These are phyloP conservation scores for Stemphylium beticola DNA, from an alignment of 2,329 filamentous ascomycete genomes.

Conservation along the genomic window DNA sequence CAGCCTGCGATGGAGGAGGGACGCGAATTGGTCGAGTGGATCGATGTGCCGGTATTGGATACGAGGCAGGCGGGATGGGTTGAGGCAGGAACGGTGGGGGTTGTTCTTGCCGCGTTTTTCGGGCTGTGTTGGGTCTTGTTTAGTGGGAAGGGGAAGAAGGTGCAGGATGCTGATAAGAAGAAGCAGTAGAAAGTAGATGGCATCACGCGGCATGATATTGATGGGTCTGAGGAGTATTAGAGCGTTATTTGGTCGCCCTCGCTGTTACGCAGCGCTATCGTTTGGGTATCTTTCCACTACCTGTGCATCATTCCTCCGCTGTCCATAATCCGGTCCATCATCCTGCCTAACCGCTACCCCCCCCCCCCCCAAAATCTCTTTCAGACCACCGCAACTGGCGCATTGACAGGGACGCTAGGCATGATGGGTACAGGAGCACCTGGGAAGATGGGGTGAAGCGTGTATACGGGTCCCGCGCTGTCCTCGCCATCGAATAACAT, in stretches of 20 bases:
- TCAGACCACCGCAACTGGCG: slow-evolving; percentile 25
- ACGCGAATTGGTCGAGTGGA: slow-evolving; percentile 34
- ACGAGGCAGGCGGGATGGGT: slow-evolving; percentile 45
- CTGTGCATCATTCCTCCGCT: background rate
- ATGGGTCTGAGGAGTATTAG: background rate
- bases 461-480: slow-evolving; percentile 79
- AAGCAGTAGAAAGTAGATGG: slow-evolving; percentile 22
- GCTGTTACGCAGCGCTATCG: slow-evolving; percentile 2
- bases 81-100: slow-evolving; percentile 51
- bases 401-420: slow-evolving; percentile 29
- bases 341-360: too few relatives aligned
- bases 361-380: too few relatives aligned
- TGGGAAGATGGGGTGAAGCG: slow-evolving; percentile 72
- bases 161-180: slow-evolving; percentile 24
- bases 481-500: slow-evolving; percentile 87
- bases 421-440: slow-evolving; percentile 34
- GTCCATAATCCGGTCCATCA: background rate
- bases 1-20: slow-evolving; percentile 30
- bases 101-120: slow-evolving; percentile 52
- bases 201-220: background rate
- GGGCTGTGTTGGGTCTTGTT: slow-evolving; percentile 54
- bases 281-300: slow-evolving; percentile 14
- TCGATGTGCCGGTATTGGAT: slow-evolving; percentile 54
- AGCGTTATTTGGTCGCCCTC: slow-evolving; percentile 1
- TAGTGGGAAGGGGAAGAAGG: slow-evolving; percentile 10